Base-by-base conservation (phyloP, 208 protist species). In the Leishmania turanica region DNA sequence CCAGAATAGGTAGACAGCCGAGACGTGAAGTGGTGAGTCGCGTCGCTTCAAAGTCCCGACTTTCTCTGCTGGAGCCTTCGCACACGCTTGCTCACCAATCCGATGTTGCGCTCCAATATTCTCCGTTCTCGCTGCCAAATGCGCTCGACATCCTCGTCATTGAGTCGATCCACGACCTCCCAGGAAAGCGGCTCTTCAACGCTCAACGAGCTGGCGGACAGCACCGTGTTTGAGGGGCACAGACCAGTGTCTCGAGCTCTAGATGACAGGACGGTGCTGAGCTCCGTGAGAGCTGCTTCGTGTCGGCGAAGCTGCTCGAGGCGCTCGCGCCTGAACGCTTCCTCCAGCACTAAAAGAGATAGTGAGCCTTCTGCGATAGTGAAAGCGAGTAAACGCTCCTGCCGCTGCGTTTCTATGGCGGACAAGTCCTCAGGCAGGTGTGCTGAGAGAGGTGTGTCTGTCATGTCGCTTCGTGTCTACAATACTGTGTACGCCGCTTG, bases 111-210 rank as follows among this genome's bases (percentile, higher is more conserved):
- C 64, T 73, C 64, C 53, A 85, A 53, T 24, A 47, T 58, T n/a
- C 24, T 56, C 42, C 78, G 78, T 62, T 86, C 82, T 51, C 45
- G 74, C 13, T 72, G 77, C 82, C 82, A 86, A 27, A 82, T 66
- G 42, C 49, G 74, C 49, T 86, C 82, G 0, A 86, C 68, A 24
- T 86, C 78, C 69, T 81, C 82, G 24, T 86, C 77, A 1, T 70
- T 72, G 19, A 86, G 51, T 40, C 60, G 54, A 56, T 86, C 82
- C 27, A 73, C 51, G 9, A 15, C 17, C 27, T 82, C 81, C 8
- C 70, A 77, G 49, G 64, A 75, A 71, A 86, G 54, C 34, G 73
- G 64, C 45, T 68, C 78, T 15, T 40, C 60, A 34, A 37, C 21
- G 2, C 53, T 47, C 17, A 80, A 68, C n/a, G 1, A 27, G 34